Conservation (phyloP, 441 rosid species). For the Croton laevigatus region DNA sequence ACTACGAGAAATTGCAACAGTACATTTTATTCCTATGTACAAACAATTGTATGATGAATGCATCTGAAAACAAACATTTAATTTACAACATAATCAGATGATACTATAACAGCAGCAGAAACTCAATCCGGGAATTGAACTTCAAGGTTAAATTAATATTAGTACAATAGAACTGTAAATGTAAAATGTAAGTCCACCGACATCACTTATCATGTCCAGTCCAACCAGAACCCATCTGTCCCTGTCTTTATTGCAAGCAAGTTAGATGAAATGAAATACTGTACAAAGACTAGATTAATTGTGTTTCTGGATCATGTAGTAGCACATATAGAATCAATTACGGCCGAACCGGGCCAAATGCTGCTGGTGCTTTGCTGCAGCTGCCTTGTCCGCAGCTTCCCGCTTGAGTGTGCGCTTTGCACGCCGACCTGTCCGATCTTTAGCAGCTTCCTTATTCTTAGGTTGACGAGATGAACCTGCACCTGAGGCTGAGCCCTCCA, state of each 20-base stretch:
- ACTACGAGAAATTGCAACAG: no score
- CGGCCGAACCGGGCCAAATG: conserved; percentile 62
- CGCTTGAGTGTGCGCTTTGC: conserved; percentile 91
- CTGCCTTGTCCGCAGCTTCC: conserved; percentile 92
- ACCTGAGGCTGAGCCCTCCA: conserved; percentile 27
- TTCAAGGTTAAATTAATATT: background rate
- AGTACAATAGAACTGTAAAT: background rate
- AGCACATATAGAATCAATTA: conserved; percentile 27
- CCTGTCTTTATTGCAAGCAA: conserved; percentile 21
- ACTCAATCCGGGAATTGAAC: background rate
- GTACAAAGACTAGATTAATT: conserved; percentile 32
- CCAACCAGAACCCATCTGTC: background rate
- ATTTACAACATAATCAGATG: background rate
- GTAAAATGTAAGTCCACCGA: background rate
- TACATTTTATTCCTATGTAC: background rate
- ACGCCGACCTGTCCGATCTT: conserved; percentile 58
- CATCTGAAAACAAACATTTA: background rate
- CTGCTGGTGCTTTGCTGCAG: conserved; percentile 71
- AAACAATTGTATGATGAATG: background rate
- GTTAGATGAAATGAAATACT: conserved; percentile 20
- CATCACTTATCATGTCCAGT: background rate
- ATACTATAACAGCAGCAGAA: background rate
- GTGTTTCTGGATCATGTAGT: conserved; percentile 15
- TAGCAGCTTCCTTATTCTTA: conserved; percentile 48
- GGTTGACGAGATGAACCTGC: conserved; percentile 60